Percentiles rank a stretch among this genome's conserved stretches.
Evolutionary conservation across 1,284 basidiomycete genomes (phyloP).

Genomic region (Neotropicomus parvogracilis): DNA sequence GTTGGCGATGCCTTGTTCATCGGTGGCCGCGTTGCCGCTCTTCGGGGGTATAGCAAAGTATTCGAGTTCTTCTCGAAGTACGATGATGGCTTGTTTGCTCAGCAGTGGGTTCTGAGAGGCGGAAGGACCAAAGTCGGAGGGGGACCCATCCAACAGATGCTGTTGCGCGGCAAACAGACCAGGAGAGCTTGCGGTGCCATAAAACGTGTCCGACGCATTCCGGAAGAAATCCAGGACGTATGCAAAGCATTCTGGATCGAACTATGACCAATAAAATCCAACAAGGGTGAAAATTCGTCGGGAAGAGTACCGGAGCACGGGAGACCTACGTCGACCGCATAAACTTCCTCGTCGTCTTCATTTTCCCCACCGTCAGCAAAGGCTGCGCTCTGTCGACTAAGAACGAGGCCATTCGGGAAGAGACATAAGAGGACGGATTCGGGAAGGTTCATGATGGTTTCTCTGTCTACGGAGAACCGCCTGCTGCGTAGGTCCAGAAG

Average conservation of each 20-base stretch:
- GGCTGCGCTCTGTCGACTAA: constrained; percentile 80
- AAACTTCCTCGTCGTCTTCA: constrained; percentile 91
- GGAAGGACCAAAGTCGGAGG: constrained; percentile 60
- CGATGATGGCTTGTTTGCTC: constrained; percentile 97
- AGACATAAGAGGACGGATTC: constrained; percentile 96
- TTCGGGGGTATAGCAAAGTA: constrained; percentile 95
- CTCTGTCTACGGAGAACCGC: constrained; percentile 93
- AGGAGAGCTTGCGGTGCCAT: constrained; percentile 74
- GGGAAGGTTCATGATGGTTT: constrained; percentile 97
- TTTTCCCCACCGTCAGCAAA: constrained; percentile 71
- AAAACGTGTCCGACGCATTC: constrained; percentile 85
- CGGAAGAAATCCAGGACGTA: constrained; percentile 93
- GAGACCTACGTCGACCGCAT: constrained; percentile 87
- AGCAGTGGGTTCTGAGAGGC: constrained; percentile 85
- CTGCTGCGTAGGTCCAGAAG: constrained; percentile 89
- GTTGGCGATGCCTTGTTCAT: constrained; percentile 78
- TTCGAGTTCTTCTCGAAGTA: constrained; percentile 95
- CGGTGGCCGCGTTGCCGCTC: constrained; percentile 59
- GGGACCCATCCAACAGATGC: constrained; percentile 63
- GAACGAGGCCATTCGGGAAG: constrained; percentile 95
- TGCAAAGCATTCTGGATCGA: constrained; percentile 94
- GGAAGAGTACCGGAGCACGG: constrained; percentile 9
- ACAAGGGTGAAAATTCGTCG: background rate
- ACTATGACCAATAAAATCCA: constrained; percentile 49
- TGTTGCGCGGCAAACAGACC: constrained; percentile 81